Evolutionary conservation across 805 yeast genomes (phyloP).

Genomic region (Kodamaea restingae): DNA sequence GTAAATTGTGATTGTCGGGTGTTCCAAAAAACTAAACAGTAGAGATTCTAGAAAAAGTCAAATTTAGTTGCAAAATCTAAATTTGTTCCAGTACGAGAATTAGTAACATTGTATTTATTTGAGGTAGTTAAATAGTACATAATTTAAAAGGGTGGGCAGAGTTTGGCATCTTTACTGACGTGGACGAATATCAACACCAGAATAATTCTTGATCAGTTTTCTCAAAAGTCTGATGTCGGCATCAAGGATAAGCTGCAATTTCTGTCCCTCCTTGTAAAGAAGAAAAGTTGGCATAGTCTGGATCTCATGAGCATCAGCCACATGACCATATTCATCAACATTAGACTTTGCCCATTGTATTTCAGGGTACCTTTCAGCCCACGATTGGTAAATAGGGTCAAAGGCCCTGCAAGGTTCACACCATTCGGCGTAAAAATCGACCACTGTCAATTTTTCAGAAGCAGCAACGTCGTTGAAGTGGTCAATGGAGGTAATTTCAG

Average conservation of each 20-base stretch:
- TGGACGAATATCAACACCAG: constrained; percentile 21
- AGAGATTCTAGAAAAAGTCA: too few relatives aligned
- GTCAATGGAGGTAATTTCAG: constrained; percentile 25
- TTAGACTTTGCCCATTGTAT: constrained; percentile 68
- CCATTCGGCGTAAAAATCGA: constrained; percentile 72
- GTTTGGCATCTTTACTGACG: too few relatives aligned
- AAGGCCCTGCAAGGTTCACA: constrained; percentile 76
- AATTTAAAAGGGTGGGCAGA: too few relatives aligned
- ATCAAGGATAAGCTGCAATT: constrained; percentile 58
- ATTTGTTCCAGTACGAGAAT: too few relatives aligned
- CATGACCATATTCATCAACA: constrained; percentile 58
- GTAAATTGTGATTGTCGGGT: too few relatives aligned
- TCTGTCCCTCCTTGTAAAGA: constrained; percentile 56
- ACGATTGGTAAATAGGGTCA: constrained; percentile 49
- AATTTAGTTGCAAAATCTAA: too few relatives aligned
- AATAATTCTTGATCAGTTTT: constrained; percentile 23
- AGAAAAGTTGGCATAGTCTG: constrained; percentile 77
- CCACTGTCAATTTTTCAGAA: constrained; percentile 38
- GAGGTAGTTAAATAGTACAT: too few relatives aligned
- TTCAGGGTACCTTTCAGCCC: constrained; percentile 40
- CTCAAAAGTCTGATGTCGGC: constrained; percentile 48
- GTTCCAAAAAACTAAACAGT: too few relatives aligned
- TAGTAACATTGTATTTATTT: too few relatives aligned
- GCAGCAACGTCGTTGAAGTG: constrained; percentile 21
- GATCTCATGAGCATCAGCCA: constrained; percentile 58